Base-by-base conservation (phyloP, 2,329 filamentous ascomycete genomes). In the Aspergillus ruber region DNA sequence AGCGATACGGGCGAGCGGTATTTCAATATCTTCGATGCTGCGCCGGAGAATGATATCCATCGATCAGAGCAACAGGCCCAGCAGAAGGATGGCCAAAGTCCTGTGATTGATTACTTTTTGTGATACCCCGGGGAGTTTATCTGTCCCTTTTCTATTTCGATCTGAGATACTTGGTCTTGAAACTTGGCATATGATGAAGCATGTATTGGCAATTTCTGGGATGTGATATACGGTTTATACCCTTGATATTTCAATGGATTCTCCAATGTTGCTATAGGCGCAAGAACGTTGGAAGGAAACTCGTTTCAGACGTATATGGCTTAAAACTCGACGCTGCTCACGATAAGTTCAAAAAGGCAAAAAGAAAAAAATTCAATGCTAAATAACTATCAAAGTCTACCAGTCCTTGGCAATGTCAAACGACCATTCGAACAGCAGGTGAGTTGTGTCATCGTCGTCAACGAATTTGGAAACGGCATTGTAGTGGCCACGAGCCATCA, bases 321-420 rank as follows among this genome's bases (percentile, higher is more conserved):
- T 49, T 42, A 55, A 47, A 49, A 58, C 55, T 52, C 48, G 50
- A 56, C 59, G 52, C 52, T 52, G 47, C 43, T 57, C 43, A 44
- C 51, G 47, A 39, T 50, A 53, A 44, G 36, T 21, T 38, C 43
- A 44, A 35, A 44, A 33, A 21, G 32, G 25, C 23, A 29, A 27
- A 25, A 21, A 6, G n/a, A 43, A 15, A 25, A 13, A 27, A 25
- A 7, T n/a, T 13, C 48, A 40, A 32, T 43, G 42, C 8, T 10
- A 43, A 44, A 23, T 27, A 39, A 49, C 15, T 18, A 39, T 18
- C 15, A 39, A 39, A 32, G 48, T 50, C 53, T 66, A 69, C 93
- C 93, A 97, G 68, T 95, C 88, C 81, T 97, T 98, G 73, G 86
- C 80, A 68, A 98, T 95, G 65, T 96, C 87, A 64, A 98, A 97